Evolutionary conservation across 1,284 basidiomycete genomes (phyloP).

Genomic region (Sutorius eximius): DNA sequence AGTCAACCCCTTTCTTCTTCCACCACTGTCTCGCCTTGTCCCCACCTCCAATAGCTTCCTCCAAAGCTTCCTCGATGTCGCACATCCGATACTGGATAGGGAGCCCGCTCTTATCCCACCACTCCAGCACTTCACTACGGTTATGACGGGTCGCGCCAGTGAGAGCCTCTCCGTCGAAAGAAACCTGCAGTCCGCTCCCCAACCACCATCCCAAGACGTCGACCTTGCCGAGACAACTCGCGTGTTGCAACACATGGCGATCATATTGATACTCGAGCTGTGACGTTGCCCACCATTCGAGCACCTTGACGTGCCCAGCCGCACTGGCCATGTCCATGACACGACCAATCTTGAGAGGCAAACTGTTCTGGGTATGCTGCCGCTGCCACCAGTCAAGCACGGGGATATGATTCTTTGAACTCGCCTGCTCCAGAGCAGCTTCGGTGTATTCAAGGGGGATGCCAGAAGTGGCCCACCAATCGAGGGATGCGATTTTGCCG

Average conservation of each 20-base stretch:
- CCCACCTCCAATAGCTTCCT: conserved; percentile 77
- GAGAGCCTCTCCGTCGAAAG: conserved; percentile 77
- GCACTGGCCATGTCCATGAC: conserved; percentile 79
- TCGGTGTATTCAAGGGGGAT: conserved; percentile 70
- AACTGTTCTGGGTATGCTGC: conserved; percentile 42
- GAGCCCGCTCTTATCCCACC: conserved; percentile 79
- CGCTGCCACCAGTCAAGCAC: conserved; percentile 81
- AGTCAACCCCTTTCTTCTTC: conserved; percentile 74
- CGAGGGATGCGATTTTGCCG: conserved; percentile 62
- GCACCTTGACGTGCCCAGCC: conserved; percentile 64
- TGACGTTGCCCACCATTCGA: conserved; percentile 82
- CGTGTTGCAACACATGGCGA: conserved; percentile 69
- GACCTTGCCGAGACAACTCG: conserved; percentile 76
- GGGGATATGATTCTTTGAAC: conserved; percentile 66
- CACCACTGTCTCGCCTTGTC: conserved; percentile 73
- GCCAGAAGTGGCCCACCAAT: conserved; percentile 67
- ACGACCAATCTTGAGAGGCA: conserved; percentile 75
- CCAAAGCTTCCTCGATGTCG: conserved; percentile 82
- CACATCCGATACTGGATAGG: conserved; percentile 81
- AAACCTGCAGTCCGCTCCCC: conserved; percentile 68
- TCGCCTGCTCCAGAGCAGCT: conserved; percentile 72
- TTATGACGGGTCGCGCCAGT: conserved; percentile 78
- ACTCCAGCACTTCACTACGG: conserved; percentile 76
- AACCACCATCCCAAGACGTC: conserved; percentile 84
- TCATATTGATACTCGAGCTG: conserved; percentile 76